Evolutionary conservation across 495 filamentous ascomycete species (phyloP), one percentile per base, ranked within the genome.

Genomic region (Talaromyces thailandensis): DNA sequence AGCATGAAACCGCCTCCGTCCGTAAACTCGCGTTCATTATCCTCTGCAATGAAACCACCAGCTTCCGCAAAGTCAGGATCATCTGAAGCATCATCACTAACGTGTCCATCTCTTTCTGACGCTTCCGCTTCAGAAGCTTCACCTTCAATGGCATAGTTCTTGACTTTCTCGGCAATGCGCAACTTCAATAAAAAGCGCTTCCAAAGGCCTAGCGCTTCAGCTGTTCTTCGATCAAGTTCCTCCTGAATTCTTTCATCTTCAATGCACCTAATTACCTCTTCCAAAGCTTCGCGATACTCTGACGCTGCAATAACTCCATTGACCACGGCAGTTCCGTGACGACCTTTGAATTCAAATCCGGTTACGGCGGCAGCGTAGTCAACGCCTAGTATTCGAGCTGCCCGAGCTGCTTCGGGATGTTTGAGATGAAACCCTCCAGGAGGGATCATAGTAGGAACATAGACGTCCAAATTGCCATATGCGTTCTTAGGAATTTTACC

Each of bases 371-470:
- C 88, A 29, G 90, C 90, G 65, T 87, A 95, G 73, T 98, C 93
- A 35, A 98, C 79, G 0, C 90, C 88, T 3, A 97, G 68, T 7
- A 95, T 76, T 59, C 81, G 84, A 23, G 91, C 91, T 1, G 93
- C 92, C 40, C 81, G 81, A 5, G 81, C 76, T n/a, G 89, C 86
- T 35, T 87, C 79, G 26, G 85, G 79, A 66, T 88, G 81, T 52
- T 70, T 75, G 58, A 92, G 77, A 69, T 99, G 90, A 40, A 81
- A 78, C 1, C 87, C 94, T 14, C 94, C 95, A 14, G 79, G 71
- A 0, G 94, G 94, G 7, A 97, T 78, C 94, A 99, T 99, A 64
- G 85, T 91, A 1, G 93, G 88, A 9, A 94, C 90, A 69, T 93
- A 98, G 25, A 98, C 68, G 69, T 98, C 94, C 48, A 98, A 68